Evolutionary conservation across 208 protist species (phyloP), one percentile per base, ranked within the genome.

Genomic region (Trypanosoma rangeli): DNA sequence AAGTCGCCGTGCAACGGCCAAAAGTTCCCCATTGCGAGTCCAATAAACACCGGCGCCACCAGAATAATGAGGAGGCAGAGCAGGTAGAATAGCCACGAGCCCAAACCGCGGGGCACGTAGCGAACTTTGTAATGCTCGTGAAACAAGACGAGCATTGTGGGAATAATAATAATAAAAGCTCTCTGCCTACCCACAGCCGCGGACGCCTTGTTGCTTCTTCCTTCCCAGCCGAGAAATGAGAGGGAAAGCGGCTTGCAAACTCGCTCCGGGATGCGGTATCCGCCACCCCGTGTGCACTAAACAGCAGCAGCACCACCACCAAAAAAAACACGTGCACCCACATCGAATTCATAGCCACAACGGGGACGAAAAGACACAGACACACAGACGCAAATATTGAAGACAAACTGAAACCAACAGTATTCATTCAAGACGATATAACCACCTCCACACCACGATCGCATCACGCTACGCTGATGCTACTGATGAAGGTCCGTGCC

Each of bases 41-140:
- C 78, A 59, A 95, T 85, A 48, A 91, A 63, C 37, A 89, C 77
- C 0, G 86, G 84, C 12, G 80, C 26, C n/a, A 86, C 70, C 16
- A 93, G 72, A 16, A 93, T 65, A 26, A 58, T 50, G 22, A 93
- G 73, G 8, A 93, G 78, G 44, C 82, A 85, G 28, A 93, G 29
- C 29, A 78, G 33, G 68, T 90, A 90, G 50, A 92, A 82, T 13
- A 93, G 18, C 81, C 79, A 88, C 57, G 85, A 72, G 28, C 64
- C 62, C 22, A 92, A 56, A 26, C 87, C 85, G 9, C 81, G 76
- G 20, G 86, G 82, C 18, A 78, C 35, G 65, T 93, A 94, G 50
- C 64, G 75, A 60, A 94, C 83, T 48, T 86, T 87, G 75, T 82
- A 94, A 69, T 89, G 81, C 69, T 91, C 76, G 52, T 89, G 83